These are phyloP conservation scores for Fraxinus dipetala DNA, from an alignment of 305 asterid genomes.

Conservation along the genomic window DNA sequence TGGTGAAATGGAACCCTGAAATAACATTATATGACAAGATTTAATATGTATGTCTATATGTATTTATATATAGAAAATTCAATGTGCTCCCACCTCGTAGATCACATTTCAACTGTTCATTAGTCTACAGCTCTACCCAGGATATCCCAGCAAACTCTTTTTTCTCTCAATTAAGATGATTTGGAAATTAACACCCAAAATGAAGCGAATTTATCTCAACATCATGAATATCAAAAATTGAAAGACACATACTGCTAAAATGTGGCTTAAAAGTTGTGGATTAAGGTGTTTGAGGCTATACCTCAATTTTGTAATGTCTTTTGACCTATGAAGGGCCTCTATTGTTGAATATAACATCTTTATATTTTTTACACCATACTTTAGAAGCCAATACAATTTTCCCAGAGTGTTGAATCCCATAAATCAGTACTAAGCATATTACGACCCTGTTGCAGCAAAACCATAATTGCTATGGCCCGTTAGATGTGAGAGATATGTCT, in stretches of 20 bases:
- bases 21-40: background rate
- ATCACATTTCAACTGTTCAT: background rate
- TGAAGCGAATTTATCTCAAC: background rate
- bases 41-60: background rate
- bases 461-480: background rate
- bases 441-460: slow-evolving; percentile 16
- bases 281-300: background rate
- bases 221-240: background rate
- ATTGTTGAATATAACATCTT: background rate
- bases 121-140: background rate
- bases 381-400: background rate
- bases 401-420: background rate
- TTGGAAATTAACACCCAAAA: background rate
- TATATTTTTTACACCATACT: background rate
- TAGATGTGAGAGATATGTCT: background rate
- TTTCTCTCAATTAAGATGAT: background rate
- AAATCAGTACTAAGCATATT: background rate
- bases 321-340: background rate
- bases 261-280: background rate
- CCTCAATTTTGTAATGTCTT: background rate
- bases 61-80: background rate
- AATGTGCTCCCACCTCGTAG: background rate
- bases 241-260: background rate
- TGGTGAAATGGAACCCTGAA: slow-evolving; percentile 74
- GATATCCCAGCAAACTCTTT: background rate